Conservation (phyloP, 2,329 filamentous ascomycete species). For the Alternaria burnsii region DNA sequence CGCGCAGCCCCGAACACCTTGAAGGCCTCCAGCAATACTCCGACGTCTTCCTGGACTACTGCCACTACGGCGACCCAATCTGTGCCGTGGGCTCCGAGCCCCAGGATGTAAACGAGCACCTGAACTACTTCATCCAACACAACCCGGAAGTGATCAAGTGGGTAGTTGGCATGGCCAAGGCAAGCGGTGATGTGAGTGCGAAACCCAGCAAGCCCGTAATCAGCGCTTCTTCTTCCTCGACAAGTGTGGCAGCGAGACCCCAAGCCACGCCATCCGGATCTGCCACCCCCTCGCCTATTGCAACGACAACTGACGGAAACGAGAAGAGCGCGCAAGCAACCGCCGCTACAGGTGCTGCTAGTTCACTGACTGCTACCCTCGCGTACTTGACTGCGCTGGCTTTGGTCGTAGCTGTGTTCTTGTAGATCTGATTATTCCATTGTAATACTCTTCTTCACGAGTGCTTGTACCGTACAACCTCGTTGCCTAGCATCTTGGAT, state of each 20-base stretch:
- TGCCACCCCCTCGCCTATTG: not conserved
- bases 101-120: constrained; percentile 63
- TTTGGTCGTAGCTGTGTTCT: not conserved
- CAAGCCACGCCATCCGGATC: constrained; percentile 5
- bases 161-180: constrained; percentile 28
- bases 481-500: not conserved
- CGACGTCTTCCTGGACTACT: constrained; percentile 67
- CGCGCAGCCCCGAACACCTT: constrained; percentile 31
- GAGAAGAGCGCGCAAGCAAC: constrained; percentile 19
- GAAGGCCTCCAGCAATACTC: constrained; percentile 26
- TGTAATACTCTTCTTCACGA: not conserved
- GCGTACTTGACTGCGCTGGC: constrained; percentile 5
- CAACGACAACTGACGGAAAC: constrained; percentile 15
- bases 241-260: constrained; percentile 12
- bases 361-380: constrained; percentile 5
- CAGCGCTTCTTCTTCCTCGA: constrained; percentile 3
- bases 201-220: constrained; percentile 18
- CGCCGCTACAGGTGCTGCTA: constrained; percentile 7
- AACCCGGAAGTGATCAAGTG: constrained; percentile 34
- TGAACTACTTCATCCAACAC: constrained; percentile 61
- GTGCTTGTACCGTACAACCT: not conserved
- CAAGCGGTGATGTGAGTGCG: constrained; percentile 20
- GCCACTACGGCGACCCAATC: constrained; percentile 68
- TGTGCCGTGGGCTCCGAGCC: constrained; percentile 65
- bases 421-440: not conserved